These are phyloP conservation scores for Carpinus fangiana DNA, from an alignment of 306 rosid species.

Conservation along the genomic window DNA sequence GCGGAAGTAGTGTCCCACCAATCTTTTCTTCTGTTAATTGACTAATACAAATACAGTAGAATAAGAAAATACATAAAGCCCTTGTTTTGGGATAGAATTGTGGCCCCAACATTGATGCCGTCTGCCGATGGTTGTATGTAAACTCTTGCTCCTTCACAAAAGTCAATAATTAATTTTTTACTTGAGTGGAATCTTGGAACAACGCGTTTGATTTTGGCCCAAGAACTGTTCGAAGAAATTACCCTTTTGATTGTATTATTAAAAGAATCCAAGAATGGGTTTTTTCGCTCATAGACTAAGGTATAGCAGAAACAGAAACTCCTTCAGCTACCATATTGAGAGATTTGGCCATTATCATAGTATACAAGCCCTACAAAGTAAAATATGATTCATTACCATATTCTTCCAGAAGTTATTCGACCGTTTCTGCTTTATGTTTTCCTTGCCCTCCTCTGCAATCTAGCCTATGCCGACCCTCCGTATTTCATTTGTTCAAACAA, in stretches of 20 bases:
- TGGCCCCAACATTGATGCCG: too few relatives aligned
- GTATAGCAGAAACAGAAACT: background rate
- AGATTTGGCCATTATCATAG: background rate
- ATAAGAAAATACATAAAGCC: too few relatives aligned
- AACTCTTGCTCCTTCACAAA: too few relatives aligned
- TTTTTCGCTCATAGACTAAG: background rate
- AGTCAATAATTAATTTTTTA: background rate
- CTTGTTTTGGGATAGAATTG: too few relatives aligned
- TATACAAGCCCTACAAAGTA: background rate
- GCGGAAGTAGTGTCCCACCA: too few relatives aligned
- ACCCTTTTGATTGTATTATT: background rate
- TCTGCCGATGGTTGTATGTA: too few relatives aligned
- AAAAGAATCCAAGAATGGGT: background rate
- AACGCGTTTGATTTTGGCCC: too few relatives aligned
- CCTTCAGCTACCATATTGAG: background rate
- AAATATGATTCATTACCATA: slow-evolving; percentile 18
- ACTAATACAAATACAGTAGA: too few relatives aligned
- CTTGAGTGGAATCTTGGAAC: too few relatives aligned
- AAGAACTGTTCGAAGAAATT: slow-evolving; percentile 6
- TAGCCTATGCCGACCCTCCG: slow-evolving; percentile 24
- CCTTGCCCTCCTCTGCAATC: background rate
- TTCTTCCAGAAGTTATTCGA: slow-evolving; percentile 14
- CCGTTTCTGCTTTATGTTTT: slow-evolving; percentile 22
- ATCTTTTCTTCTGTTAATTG: too few relatives aligned
- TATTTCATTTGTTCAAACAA: slow-evolving; percentile 32